Evolutionary conservation across 495 filamentous ascomycete genomes (phyloP), one percentile per base, ranked within the genome.

Genomic region (Trichoderma asperelloides): DNA sequence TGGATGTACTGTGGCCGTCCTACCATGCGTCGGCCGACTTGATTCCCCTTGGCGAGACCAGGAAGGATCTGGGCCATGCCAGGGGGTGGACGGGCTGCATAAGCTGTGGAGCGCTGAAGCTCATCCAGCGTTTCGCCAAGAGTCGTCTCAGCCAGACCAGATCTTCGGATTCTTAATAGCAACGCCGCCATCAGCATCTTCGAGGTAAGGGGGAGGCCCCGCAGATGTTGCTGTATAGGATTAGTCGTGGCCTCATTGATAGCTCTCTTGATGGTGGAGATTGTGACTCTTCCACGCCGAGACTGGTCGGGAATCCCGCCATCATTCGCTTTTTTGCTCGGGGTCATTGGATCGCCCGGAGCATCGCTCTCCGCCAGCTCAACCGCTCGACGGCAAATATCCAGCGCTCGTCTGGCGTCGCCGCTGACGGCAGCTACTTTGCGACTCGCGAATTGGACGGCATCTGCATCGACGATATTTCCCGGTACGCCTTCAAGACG

Each of bases 401-500:
- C 96, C 9, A 99, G 80, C 3, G 93, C 94, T 28, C 96, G 86
- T 33, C 96, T 83, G 15, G 96, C 96, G 71, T 99, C 96, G 51
- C 96, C 96, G 67, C 88, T 93, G 37, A 99, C 96, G 15, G 95
- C 94, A 0, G 96, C 96, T 2, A 99, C 96, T 78, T 99, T 99
- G 25, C 96, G 84, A 64, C 90, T 91, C 6, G 96, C 96, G 73
- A 99, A 99, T 78, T 98, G 95, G 47, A 99, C 82, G 18, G 96
- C 96, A 75, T 99, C 96, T 13, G 91, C 77, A 45, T 97, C 92
- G 23, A 98, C 94, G 57, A 98, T 91, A 73, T 92, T 85, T 23
- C 92, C 93, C 0, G 90, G 91, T 12, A 98, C 91, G 33, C 89
- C 90, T 69, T 88, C 86, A 7, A 99, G 85, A 15, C 96, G 88